phyloP scores from a whole-genome alignment of 2,329 filamentous ascomycete genomes.

The Plenodomus lindquistii region DNA sequence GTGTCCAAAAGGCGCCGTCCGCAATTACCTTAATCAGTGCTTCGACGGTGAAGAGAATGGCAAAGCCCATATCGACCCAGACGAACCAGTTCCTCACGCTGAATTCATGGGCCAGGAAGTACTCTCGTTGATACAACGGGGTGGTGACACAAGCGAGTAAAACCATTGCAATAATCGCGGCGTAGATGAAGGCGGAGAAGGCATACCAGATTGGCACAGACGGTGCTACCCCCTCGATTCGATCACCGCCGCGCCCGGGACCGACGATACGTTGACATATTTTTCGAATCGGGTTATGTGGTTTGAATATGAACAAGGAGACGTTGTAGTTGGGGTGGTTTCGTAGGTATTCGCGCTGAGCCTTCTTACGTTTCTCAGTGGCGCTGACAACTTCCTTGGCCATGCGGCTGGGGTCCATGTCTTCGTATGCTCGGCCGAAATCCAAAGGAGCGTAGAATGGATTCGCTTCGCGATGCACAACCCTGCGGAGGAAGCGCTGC shows the following conservation, averaged over 20 bases:
- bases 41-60: conserved; percentile 81
- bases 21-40: conserved; percentile 90
- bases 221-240: conserved; percentile 86
- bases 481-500: conserved; percentile 60
- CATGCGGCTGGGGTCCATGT: conserved; percentile 82
- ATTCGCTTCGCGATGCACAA: conserved; percentile 77
- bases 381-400: conserved; percentile 87
- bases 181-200: conserved; percentile 92
- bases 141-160: conserved; percentile 92
- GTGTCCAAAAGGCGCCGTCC: conserved; percentile 94
- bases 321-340: conserved; percentile 92
- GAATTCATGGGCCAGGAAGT: conserved; percentile 67
- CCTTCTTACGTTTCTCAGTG: conserved; percentile 78
- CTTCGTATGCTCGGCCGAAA: conserved; percentile 70
- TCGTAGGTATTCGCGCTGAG: conserved; percentile 86
- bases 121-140: conserved; percentile 88
- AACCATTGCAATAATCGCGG: conserved; percentile 97
- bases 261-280: conserved; percentile 89
- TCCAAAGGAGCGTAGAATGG: conserved; percentile 90
- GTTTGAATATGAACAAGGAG: conserved; percentile 82
- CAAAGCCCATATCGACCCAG: conserved; percentile 90
- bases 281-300: conserved; percentile 75
- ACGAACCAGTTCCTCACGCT: conserved; percentile 85
- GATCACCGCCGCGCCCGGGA: conserved; percentile 81
- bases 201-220: conserved; percentile 89